Base-by-base conservation (phyloP, 257 asterid genomes). In the Coffea eugenioides region DNA sequence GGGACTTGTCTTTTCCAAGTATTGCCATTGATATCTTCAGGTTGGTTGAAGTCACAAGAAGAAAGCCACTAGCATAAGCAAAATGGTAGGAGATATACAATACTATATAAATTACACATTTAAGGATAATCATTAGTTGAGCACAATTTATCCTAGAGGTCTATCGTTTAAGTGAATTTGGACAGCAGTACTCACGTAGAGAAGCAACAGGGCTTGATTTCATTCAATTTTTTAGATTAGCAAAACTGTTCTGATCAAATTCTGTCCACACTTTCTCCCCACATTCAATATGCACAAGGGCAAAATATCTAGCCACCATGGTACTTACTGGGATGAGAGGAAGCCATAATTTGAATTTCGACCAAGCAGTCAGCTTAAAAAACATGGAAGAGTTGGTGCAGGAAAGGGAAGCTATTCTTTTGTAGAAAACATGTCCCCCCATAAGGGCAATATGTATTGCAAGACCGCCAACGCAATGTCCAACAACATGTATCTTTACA, bases 361-460 rank as follows among this genome's bases (percentile, higher is more conserved):
- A 87, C 41, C 83, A 87, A 39, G 85, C 46, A 6, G 88, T 88
- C 80, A 90, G 80, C 69, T 88, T 88, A 52, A 85, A 90, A 85
- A 90, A 39, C 92, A 90, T 88, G n/a, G 91, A 88, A 49, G 92
- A 88, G 80, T 84, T 90, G 71, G 90, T 87, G 71, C 92, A 90
- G 34, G 90, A 85, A 51, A 90, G 64, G 12, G 94, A 90, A 71
- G 92, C 90, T 67, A 88, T 86, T 43, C n/a, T 77, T 49, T 82
- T 79, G 61, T 16, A 87, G 86, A 39, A 39, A 39, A 39, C 23
- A 87, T 83, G 74, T 51, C 91, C 92, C 72, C 94, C 92, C 94
- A 90, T 87, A 5, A 90, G 61, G 15, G 94, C 83, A 56, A 90
- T 88, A 73, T 90, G 92, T 81, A 80, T 74, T 56, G 89, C 87